Conservation (phyloP, 495 filamentous ascomycete genomes). For the Cercophora sp. region DNA sequence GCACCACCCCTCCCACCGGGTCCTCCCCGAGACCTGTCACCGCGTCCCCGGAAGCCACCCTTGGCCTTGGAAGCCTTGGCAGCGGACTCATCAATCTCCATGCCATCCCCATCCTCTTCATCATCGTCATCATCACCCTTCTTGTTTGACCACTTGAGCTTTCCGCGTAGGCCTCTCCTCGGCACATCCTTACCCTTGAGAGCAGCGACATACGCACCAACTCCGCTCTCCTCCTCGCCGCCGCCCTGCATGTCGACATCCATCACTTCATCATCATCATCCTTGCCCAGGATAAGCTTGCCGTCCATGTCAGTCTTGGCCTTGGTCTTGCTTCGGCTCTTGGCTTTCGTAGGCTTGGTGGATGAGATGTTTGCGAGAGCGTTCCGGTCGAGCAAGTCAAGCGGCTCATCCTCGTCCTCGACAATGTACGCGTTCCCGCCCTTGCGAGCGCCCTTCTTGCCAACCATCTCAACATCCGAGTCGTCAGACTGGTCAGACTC, state of each 20-base stretch:
- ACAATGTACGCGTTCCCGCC: conserved; percentile 75
- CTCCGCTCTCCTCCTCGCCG: conserved; percentile 56
- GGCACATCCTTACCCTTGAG: conserved; percentile 80
- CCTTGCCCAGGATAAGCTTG: conserved; percentile 75
- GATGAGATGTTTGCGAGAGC: conserved; percentile 91
- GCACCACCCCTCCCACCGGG: conserved; percentile 12
- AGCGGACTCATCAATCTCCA: conserved; percentile 40
- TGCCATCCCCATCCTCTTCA: conserved; percentile 71
- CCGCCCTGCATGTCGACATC: conserved; percentile 52
- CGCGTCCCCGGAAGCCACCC: conserved; percentile 28
- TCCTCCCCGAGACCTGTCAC: conserved; percentile 15
- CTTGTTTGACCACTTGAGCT: conserved; percentile 75
- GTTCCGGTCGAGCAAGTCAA: conserved; percentile 84
- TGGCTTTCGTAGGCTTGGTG: conserved; percentile 67
- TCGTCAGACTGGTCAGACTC: conserved; percentile 52
- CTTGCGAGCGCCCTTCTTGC: conserved; percentile 47
- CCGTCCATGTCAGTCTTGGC: conserved; percentile 78
- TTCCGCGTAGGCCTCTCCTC: conserved; percentile 74
- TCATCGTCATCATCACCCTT: conserved; percentile 54
- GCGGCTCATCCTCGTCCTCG: conserved; percentile 87
- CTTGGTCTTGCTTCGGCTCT: conserved; percentile 52
- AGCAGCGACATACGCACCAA: conserved; percentile 89
- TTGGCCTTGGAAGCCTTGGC: conserved; percentile 45
- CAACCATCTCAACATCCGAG: conserved; percentile 58
- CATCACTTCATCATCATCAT: conserved; percentile 54